Conservation (phyloP, 2,329 filamentous ascomycete genomes). For the Hypoxylon sp. region DNA sequence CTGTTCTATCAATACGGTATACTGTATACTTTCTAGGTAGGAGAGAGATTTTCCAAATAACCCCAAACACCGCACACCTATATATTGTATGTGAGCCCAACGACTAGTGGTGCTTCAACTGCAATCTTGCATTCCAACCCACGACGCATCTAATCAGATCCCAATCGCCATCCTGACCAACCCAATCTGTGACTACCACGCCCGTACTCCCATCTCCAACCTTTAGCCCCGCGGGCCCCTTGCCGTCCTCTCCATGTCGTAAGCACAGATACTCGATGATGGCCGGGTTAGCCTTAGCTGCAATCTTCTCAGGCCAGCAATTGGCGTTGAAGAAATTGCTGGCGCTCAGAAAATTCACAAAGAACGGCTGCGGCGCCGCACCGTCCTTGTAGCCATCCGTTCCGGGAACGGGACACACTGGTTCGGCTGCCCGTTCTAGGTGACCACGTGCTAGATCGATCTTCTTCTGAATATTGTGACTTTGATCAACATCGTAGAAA, state of each 20-base stretch:
- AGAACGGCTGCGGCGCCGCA: slow-evolving; percentile 71
- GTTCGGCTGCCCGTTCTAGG: slow-evolving; percentile 76
- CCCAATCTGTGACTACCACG: slow-evolving; percentile 93
- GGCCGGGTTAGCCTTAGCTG: slow-evolving; percentile 86
- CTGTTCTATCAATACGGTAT: slow-evolving; percentile 9
- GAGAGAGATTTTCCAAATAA: background rate
- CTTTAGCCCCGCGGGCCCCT: slow-evolving; percentile 63
- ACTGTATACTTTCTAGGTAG: background rate
- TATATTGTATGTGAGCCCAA: background rate
- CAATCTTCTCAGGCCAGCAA: slow-evolving; percentile 95
- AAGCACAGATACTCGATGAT: slow-evolving; percentile 73
- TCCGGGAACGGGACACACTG: slow-evolving; percentile 61
- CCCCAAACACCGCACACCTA: background rate
- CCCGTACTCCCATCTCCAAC: slow-evolving; percentile 83
- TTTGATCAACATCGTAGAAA: slow-evolving; percentile 89
- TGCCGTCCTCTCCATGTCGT: slow-evolving; percentile 66
- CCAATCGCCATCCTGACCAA: slow-evolving; percentile 89
- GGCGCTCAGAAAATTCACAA: slow-evolving; percentile 89
- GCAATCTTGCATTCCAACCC: slow-evolving; percentile 84
- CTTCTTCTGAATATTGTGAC: slow-evolving; percentile 83
- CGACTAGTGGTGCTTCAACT: slow-evolving; percentile 58
- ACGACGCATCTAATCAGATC: slow-evolving; percentile 88
- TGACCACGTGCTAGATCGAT: slow-evolving; percentile 80
- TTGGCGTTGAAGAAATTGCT: slow-evolving; percentile 94
- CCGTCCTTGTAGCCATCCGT: slow-evolving; percentile 47